These are phyloP conservation scores for Trichoderma citrinoviride DNA, from an alignment of 2,329 filamentous ascomycete species.

Conservation along the genomic window DNA sequence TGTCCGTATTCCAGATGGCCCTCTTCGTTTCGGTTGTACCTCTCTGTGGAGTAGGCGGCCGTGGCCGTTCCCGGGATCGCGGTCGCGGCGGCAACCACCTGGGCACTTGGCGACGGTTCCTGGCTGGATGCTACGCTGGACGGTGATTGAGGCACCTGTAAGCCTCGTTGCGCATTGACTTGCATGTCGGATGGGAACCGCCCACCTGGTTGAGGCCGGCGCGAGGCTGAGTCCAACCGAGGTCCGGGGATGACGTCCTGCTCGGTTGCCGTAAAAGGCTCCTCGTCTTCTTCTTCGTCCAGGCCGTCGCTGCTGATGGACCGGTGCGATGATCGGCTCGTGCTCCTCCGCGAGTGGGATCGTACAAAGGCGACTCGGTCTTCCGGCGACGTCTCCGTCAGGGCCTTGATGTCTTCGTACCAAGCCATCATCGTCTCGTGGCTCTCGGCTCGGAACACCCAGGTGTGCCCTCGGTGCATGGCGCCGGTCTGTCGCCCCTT, in stretches of 20 bases:
- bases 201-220: slow-evolving; percentile 86
- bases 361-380: slow-evolving; percentile 86
- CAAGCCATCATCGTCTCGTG: slow-evolving; percentile 97
- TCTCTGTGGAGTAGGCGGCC: slow-evolving; percentile 32
- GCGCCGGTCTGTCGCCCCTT: slow-evolving; percentile 92
- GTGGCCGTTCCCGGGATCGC: slow-evolving; percentile 42
- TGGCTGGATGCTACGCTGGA: slow-evolving; percentile 75
- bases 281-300: slow-evolving; percentile 70
- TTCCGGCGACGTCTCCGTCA: slow-evolving; percentile 85
- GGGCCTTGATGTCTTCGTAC: slow-evolving; percentile 86
- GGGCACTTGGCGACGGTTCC: slow-evolving; percentile 49
- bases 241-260: slow-evolving; percentile 46
- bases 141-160: slow-evolving; percentile 75
- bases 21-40: slow-evolving; percentile 27
- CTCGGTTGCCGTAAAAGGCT: slow-evolving; percentile 56
- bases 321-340: slow-evolving; percentile 63
- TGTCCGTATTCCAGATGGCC: slow-evolving; percentile 44
- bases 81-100: slow-evolving; percentile 58
- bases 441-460: slow-evolving; percentile 69
- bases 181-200: slow-evolving; percentile 94
- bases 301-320: slow-evolving; percentile 73
- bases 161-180: slow-evolving; percentile 72
- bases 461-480: slow-evolving; percentile 79
- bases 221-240: slow-evolving; percentile 51
- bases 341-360: slow-evolving; percentile 73